Evolutionary conservation across 176 grass and related monocot genomes (phyloP).

Genomic region (Sorghum bicolor): DNA sequence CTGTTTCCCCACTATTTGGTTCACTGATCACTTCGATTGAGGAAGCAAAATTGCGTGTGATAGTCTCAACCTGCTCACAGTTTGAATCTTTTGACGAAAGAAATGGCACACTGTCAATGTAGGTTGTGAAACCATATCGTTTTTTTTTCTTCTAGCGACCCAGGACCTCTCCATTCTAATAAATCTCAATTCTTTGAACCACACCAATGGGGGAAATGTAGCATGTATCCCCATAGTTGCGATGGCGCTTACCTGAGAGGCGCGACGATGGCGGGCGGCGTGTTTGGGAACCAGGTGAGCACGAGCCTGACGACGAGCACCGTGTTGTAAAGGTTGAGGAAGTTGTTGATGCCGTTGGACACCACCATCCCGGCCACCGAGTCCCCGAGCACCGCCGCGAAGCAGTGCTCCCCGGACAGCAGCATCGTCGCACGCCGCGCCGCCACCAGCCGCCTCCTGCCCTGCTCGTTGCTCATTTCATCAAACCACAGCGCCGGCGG

Average conservation of each 20-base stretch:
- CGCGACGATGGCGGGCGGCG: slow-evolving; percentile 80
- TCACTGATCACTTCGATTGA: not conserved
- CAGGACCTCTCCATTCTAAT: too few species aligned
- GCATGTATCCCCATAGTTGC: not conserved
- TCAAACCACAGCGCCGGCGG: not conserved
- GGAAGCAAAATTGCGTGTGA: not conserved
- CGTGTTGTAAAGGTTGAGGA: slow-evolving; percentile 95
- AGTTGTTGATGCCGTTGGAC: slow-evolving; percentile 83
- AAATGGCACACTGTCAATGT: not conserved
- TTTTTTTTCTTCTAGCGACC: not conserved
- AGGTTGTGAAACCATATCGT: not conserved
- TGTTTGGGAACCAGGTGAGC: slow-evolving; percentile 97
- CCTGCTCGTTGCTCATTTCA: slow-evolving; percentile 42
- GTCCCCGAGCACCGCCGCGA: slow-evolving; percentile 79
- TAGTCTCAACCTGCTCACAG: not conserved
- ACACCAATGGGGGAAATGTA: too few species aligned
- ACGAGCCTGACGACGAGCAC: slow-evolving; percentile 83
- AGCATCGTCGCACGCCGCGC: slow-evolving; percentile 25
- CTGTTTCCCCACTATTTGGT: not conserved
- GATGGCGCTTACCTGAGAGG: slow-evolving; percentile 66
- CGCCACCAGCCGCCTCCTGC: slow-evolving; percentile 34
- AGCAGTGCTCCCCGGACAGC: slow-evolving; percentile 44
- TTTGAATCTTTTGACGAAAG: not conserved
- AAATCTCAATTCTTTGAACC: not conserved
- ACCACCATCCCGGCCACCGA: slow-evolving; percentile 85